A percentile compares a stretch with the other conserved stretches of the same genome.
phyloP scores from a whole-genome alignment of 805 yeast genomes.

The Saturnispora ahearnii region DNA sequence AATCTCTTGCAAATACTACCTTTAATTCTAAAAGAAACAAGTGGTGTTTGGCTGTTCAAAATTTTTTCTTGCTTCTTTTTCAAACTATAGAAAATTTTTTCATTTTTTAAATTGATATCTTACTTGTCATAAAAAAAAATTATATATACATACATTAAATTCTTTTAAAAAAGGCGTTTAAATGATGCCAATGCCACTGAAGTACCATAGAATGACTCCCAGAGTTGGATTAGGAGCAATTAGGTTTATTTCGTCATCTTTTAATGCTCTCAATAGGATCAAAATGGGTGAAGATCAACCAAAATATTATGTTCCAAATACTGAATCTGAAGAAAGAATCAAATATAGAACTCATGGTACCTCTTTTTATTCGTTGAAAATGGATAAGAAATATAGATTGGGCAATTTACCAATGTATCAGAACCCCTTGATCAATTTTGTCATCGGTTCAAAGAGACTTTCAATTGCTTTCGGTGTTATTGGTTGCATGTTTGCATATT shows the following conservation, averaged over 20 bases:
- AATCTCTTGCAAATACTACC: background rate
- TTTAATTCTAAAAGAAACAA: background rate
- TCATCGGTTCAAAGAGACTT: slow-evolving; percentile 53
- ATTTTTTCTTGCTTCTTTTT: background rate
- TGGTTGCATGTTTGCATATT: slow-evolving; percentile 55
- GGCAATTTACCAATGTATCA: slow-evolving; percentile 56
- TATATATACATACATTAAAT: background rate
- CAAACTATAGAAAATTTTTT: background rate
- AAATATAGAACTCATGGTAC: slow-evolving; percentile 26
- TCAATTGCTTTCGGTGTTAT: slow-evolving; percentile 51
- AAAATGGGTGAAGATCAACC: slow-evolving; percentile 27
- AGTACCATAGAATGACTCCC: background rate
- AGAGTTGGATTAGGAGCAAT: background rate
- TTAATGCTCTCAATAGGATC: slow-evolving; percentile 7
- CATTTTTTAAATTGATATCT: background rate
- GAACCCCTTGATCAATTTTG: slow-evolving; percentile 53
- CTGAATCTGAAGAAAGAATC: slow-evolving; percentile 17
- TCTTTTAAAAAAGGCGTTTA: background rate
- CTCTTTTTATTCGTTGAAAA: slow-evolving; percentile 21
- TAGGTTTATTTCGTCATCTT: background rate
- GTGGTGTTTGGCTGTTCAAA: slow-evolving; percentile 1
- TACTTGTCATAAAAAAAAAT: slow-evolving; percentile 1
- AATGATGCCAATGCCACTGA: background rate
- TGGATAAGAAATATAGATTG: slow-evolving; percentile 44
- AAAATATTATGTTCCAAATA: slow-evolving; percentile 19